These are phyloP conservation scores for Circinella umbellata DNA, from an alignment of 371 early-diverging fungal species.

Conservation along the genomic window DNA sequence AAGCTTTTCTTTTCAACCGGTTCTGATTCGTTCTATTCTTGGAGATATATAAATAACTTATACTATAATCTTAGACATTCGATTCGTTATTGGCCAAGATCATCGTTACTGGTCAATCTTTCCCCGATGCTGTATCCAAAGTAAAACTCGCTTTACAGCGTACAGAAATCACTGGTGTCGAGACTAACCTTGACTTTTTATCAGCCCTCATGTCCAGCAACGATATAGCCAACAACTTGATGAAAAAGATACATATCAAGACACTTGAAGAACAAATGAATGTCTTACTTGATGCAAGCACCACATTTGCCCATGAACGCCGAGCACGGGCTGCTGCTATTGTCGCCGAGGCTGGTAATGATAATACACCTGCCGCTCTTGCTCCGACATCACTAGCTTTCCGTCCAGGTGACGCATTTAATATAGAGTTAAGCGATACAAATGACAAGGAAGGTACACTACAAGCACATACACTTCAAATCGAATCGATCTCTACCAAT, in stretches of 20 bases:
- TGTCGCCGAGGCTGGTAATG: background rate
- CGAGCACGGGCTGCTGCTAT: background rate
- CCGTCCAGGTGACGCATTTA: slow-evolving; percentile 47
- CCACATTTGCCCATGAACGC: background rate
- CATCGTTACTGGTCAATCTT: slow-evolving; percentile 44
- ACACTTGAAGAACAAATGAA: slow-evolving; percentile 34
- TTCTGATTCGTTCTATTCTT: no score
- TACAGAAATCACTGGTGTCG: slow-evolving; percentile 36
- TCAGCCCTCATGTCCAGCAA: slow-evolving; percentile 27
- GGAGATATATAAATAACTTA: no score
- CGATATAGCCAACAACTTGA: slow-evolving; percentile 17
- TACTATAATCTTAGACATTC: slow-evolving; percentile 26
- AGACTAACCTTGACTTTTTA: slow-evolving; percentile 43
- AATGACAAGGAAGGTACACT: background rate
- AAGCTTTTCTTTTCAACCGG: slow-evolving; percentile 4
- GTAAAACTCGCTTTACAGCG: slow-evolving; percentile 27
- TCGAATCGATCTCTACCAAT: slow-evolving; percentile 40
- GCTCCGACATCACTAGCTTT: slow-evolving; percentile 27
- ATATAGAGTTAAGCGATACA: slow-evolving; percentile 27
- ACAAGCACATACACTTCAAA: slow-evolving; percentile 32
- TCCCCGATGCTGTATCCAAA: slow-evolving; percentile 34
- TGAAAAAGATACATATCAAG: slow-evolving; percentile 27
- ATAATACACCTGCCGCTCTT: background rate
- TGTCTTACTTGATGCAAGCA: slow-evolving; percentile 17
- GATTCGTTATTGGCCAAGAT: slow-evolving; percentile 50